Evolutionary conservation across 225 moss, liverwort and hornwort species (phyloP).

Genomic region (Anthoceros angustus): DNA sequence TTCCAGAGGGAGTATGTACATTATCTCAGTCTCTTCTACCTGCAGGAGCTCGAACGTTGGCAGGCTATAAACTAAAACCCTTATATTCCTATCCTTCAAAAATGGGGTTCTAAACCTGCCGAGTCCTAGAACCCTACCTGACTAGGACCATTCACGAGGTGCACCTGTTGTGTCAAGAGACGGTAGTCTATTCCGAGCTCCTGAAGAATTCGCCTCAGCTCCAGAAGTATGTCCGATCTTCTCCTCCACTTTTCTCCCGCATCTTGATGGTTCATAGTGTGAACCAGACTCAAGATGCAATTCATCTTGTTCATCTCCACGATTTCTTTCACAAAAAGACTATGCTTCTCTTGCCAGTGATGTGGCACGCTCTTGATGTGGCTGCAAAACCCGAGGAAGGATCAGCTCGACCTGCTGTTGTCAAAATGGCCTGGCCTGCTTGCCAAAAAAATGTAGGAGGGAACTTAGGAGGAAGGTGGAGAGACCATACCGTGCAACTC

Average conservation of each 20-base stretch:
- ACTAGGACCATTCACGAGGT: slow-evolving; percentile 6
- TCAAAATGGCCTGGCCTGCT: neutral
- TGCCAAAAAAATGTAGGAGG: neutral
- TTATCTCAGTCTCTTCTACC: too few relatives aligned
- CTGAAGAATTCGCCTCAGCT: slow-evolving; percentile 40
- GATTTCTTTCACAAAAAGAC: slow-evolving; percentile 45
- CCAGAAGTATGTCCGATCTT: slow-evolving; percentile 48
- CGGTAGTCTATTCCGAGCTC: slow-evolving; percentile 51
- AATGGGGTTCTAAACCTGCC: too few relatives aligned
- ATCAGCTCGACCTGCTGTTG: neutral
- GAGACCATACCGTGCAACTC: slow-evolving; percentile 38
- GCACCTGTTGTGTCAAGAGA: slow-evolving; percentile 49
- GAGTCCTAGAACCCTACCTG: neutral
- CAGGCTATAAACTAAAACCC: too few relatives aligned
- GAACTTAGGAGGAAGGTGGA: too few relatives aligned
- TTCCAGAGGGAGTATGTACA: too few relatives aligned
- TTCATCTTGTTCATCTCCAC: slow-evolving; percentile 54
- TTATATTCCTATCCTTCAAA: too few relatives aligned
- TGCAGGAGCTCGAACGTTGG: too few relatives aligned
- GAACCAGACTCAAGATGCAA: slow-evolving; percentile 37
- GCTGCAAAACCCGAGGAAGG: too few relatives aligned
- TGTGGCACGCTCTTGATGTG: slow-evolving; percentile 47
- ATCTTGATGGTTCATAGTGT: slow-evolving; percentile 80
- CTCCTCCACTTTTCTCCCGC: slow-evolving; percentile 53
- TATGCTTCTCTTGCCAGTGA: slow-evolving; percentile 37